Evolutionary conservation across 768 basidiomycete species (phyloP).

Genomic region (Tricholoma terreum): DNA sequence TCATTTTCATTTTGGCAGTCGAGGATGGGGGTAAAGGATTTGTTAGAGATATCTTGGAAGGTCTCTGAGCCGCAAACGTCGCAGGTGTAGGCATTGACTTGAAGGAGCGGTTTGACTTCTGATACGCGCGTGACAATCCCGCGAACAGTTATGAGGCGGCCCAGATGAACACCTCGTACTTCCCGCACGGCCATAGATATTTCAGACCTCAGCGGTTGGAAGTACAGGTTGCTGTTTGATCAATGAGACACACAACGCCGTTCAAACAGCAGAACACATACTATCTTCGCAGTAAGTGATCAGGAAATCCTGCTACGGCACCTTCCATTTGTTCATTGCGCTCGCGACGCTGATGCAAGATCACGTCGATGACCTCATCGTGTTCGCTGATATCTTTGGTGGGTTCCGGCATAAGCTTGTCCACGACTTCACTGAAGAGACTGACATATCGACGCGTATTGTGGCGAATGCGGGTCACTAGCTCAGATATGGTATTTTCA

Average conservation of each 20-base stretch:
- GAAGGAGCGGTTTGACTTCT: conserved; percentile 95
- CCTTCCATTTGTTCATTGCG: conserved; percentile 81
- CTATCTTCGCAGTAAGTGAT: conserved; percentile 93
- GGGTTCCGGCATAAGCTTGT: conserved; percentile 83
- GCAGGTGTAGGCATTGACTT: conserved; percentile 97
- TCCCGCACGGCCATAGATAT: conserved; percentile 86
- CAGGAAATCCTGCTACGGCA: conserved; percentile 77
- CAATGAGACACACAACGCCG: conserved; percentile 12
- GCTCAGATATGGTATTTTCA: conserved; percentile 65
- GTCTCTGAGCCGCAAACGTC: conserved; percentile 98
- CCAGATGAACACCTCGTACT: conserved; percentile 83
- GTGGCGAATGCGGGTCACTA: conserved; percentile 73
- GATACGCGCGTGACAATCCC: conserved; percentile 98
- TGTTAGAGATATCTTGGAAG: conserved; percentile 94
- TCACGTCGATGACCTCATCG: conserved; percentile 95
- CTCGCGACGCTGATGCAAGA: conserved; percentile 89
- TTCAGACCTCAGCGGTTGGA: conserved; percentile 79
- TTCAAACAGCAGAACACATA: conserved; percentile 43
- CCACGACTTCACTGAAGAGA: conserved; percentile 88
- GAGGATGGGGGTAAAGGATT: conserved; percentile 83
- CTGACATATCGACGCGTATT: conserved; percentile 90
- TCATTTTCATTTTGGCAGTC: conserved; percentile 86
- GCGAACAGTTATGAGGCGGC: conserved; percentile 90
- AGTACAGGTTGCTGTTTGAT: conserved; percentile 80
- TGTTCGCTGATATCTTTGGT: conserved; percentile 88